Conservation (phyloP, 257 asterid species). For the Cordia subcordata region DNA sequence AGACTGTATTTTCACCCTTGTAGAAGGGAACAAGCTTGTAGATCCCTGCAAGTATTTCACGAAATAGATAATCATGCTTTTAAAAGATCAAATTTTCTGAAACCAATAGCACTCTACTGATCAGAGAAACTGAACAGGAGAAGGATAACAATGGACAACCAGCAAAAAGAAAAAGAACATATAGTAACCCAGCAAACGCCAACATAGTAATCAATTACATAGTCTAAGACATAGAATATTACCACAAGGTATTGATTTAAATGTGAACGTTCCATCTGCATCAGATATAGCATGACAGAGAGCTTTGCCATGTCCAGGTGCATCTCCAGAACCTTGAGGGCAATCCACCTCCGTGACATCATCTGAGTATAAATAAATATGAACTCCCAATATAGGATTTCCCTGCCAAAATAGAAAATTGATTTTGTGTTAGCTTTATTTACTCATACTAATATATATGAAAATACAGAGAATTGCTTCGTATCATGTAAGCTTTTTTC, state of each 20-base stretch:
- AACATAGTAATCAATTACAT: too few species aligned
- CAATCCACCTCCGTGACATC: constrained; percentile 71
- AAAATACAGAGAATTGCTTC: not conserved
- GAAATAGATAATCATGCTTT: constrained; percentile 14
- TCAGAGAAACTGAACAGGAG: not conserved
- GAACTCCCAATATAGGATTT: constrained; percentile 95
- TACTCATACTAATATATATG: not conserved
- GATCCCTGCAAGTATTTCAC: constrained; percentile 47
- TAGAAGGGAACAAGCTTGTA: constrained; percentile 90
- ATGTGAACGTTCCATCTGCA: constrained; percentile 82
- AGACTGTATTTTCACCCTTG: constrained; percentile 94
- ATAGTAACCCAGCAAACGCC: too few species aligned
- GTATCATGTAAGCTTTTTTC: not conserved
- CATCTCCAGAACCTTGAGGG: constrained; percentile 65
- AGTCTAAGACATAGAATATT: constrained; percentile 14
- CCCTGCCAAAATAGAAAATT: constrained; percentile 45
- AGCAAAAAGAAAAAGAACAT: too few species aligned
- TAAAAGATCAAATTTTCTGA: too few species aligned
- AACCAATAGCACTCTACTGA: not conserved
- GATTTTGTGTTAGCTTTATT: not conserved
- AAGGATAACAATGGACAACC: not conserved
- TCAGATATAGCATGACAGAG: constrained; percentile 89
- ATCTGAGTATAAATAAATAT: constrained; percentile 81
- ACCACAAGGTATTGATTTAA: constrained; percentile 89
- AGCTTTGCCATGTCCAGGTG: constrained; percentile 76